Conservation (phyloP, 345 rosid genomes). For the Eucalyptus victrix region DNA sequence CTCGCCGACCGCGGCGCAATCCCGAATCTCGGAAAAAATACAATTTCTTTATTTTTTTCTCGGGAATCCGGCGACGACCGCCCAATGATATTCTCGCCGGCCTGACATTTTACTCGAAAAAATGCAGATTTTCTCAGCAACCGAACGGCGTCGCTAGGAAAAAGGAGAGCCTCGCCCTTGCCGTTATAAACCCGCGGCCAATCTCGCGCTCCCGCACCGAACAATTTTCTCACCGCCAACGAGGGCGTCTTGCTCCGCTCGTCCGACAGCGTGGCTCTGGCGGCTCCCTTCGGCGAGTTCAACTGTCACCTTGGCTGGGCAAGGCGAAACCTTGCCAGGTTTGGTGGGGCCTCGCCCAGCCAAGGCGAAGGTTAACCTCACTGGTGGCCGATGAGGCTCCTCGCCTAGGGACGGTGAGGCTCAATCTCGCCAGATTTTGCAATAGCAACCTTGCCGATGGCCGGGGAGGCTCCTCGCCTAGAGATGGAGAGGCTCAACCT, state of each 20-base stretch:
- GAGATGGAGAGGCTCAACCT: no score
- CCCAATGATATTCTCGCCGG: not conserved
- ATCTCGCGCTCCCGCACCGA: not conserved
- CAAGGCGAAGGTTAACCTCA: no score
- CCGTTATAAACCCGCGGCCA: not conserved
- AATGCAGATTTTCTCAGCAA: not conserved
- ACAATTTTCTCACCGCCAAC: not conserved
- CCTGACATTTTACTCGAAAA: not conserved
- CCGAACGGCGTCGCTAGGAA: not conserved
- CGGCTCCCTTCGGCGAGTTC: no score
- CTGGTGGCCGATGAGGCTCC: no score
- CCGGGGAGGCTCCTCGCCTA: no score
- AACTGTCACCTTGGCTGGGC: no score
- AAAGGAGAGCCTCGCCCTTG: not conserved
- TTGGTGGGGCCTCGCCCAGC: no score
- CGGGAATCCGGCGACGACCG: not conserved
- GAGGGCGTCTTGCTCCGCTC: no score
- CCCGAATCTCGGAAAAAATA: not conserved
- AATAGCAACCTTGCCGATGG: fast-evolving
- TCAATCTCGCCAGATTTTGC: no score
- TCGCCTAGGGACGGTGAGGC: fast-evolving
- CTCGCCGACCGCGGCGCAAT: not conserved
- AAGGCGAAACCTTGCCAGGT: no score
- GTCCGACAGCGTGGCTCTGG: no score
- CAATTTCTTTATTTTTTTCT: not conserved